Percentiles rank a stretch among this genome's conserved stretches.
Evolutionary conservation across 768 basidiomycete genomes (phyloP).

Genomic region (Cystobasidium tubakii): DNA sequence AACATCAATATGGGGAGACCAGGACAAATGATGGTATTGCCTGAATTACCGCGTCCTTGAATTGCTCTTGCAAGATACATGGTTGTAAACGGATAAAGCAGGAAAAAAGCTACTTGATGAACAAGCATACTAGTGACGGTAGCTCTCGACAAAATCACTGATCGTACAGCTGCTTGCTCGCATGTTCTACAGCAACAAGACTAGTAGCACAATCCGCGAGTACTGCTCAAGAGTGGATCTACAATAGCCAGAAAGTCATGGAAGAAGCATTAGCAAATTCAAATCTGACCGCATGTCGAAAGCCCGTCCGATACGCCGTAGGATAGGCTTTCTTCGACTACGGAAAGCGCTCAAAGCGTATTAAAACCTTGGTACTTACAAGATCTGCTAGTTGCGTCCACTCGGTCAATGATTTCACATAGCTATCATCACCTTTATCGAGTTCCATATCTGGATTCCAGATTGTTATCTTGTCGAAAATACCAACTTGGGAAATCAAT

Average conservation of each 20-base stretch:
- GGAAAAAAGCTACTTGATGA: no score
- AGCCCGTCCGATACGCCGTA: no score
- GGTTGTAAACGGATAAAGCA: no score
- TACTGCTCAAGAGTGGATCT: not conserved
- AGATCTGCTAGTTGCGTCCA: conserved; percentile 19
- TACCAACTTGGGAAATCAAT: not conserved
- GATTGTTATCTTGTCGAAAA: conserved; percentile 12
- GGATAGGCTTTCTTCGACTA: no score
- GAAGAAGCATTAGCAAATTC: not conserved
- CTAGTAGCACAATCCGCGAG: no score
- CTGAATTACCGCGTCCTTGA: not conserved
- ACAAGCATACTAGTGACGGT: no score
- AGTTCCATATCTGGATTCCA: conserved; percentile 34
- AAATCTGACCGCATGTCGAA: no score
- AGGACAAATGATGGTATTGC: not conserved
- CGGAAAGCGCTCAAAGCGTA: no score
- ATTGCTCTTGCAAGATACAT: no score
- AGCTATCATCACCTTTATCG: conserved; percentile 18
- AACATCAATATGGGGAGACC: not conserved
- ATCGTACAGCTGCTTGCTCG: not conserved
- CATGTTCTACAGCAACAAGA: not conserved
- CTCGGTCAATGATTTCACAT: conserved; percentile 16
- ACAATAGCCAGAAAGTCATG: not conserved
- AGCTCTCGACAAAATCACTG: no score
- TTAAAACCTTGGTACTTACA: not conserved